phyloP scores from a whole-genome alignment of 2,329 filamentous ascomycete genomes.

The Septoria petroselini region DNA sequence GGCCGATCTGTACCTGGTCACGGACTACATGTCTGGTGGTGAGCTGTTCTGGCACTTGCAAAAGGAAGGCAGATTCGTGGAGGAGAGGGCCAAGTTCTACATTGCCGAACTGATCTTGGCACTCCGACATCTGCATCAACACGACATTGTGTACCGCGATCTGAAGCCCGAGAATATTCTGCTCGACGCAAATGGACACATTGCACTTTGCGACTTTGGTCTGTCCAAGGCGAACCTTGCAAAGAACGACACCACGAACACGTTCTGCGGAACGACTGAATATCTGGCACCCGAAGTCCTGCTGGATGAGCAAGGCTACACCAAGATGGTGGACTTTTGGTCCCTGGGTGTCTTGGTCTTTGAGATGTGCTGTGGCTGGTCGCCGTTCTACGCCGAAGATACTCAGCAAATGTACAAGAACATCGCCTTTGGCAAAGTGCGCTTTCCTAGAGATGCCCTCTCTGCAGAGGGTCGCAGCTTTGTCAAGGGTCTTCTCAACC shows the following conservation, averaged over 20 bases:
- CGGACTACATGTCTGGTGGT: slow-evolving; percentile 98
- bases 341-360: slow-evolving; percentile 95
- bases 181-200: slow-evolving; percentile 94
- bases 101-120: slow-evolving; percentile 96
- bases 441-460: slow-evolving; percentile 90
- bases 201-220: slow-evolving; percentile 95
- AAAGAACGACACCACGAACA: slow-evolving; percentile 97
- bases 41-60: slow-evolving; percentile 99
- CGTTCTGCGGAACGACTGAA: slow-evolving; percentile 96
- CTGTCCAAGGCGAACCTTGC: slow-evolving; percentile 96
- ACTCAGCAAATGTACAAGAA: slow-evolving; percentile 99
- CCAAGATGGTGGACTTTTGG: slow-evolving; percentile 99
- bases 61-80: slow-evolving; percentile 92
- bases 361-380: slow-evolving; percentile 99
- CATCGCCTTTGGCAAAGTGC: slow-evolving; percentile 97
- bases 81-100: slow-evolving; percentile 95
- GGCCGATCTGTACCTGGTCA: slow-evolving; percentile 95
- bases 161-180: slow-evolving; percentile 97
- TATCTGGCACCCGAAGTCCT: slow-evolving; percentile 95
- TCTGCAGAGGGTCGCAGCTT: slow-evolving; percentile 96
- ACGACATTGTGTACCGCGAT: slow-evolving; percentile 97
- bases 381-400: slow-evolving; percentile 96
- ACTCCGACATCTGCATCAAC: slow-evolving; percentile 89
- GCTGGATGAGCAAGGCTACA: slow-evolving; percentile 93
- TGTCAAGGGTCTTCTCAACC: slow-evolving; percentile 93